Conservation (phyloP, 2,329 filamentous ascomycete species). For the Exophiala dermatitidis region DNA sequence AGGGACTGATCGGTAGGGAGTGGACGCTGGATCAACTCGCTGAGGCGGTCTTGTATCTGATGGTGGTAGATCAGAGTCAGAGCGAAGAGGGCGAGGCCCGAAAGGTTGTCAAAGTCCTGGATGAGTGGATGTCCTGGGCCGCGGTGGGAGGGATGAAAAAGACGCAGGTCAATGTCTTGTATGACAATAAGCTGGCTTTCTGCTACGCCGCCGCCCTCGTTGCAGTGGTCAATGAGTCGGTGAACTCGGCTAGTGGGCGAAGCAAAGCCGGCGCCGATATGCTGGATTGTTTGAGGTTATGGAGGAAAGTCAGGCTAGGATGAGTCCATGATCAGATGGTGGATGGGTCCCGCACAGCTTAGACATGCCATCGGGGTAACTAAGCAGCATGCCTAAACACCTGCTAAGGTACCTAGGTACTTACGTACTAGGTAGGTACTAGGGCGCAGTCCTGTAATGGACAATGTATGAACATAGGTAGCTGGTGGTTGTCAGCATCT, state of each 20-base stretch:
- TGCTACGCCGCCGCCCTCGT: constrained; percentile 29
- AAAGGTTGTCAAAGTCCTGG: constrained; percentile 26
- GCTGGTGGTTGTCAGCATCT: too few species aligned
- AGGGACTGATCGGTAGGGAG: constrained; percentile 25
- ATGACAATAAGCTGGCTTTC: constrained; percentile 26
- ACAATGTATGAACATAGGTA: too few species aligned
- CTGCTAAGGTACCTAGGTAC: too few species aligned
- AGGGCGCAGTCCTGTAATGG: too few species aligned
- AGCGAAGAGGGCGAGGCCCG: constrained; percentile 18
- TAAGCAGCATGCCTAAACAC: too few species aligned
- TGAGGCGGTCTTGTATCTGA: constrained; percentile 28
- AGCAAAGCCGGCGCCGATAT: constrained; percentile 28
- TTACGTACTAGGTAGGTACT: too few species aligned
- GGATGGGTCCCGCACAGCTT: too few species aligned
- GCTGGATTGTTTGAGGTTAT: constrained; percentile 29
- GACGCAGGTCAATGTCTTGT: constrained; percentile 25
- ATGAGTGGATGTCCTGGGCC: constrained; percentile 29
- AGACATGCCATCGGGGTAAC: too few species aligned
- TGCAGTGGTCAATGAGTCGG: constrained; percentile 24
- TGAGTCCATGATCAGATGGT: background rate
- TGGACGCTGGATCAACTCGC: constrained; percentile 26
- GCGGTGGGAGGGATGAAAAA: constrained; percentile 28
- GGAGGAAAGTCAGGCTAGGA: constrained; percentile 30
- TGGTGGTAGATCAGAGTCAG: constrained; percentile 25
- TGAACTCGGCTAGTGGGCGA: constrained; percentile 10